phyloP scores from a whole-genome alignment of 495 filamentous ascomycete species.

The Margaritispora aquatica region DNA sequence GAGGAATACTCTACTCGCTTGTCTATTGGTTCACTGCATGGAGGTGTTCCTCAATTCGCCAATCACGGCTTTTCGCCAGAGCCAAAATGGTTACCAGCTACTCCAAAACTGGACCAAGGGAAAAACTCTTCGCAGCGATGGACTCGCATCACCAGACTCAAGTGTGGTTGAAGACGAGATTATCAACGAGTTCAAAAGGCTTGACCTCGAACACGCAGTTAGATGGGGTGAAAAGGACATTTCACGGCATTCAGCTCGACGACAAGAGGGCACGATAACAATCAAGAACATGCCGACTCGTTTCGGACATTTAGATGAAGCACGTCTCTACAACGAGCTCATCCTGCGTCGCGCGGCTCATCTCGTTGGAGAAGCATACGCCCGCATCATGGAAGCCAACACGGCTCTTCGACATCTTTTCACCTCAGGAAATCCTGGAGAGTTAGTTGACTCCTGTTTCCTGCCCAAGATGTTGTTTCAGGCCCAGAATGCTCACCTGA shows the following conservation, averaged over 20 bases:
- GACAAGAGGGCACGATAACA: slow-evolving; percentile 1
- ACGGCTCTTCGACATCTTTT: background rate
- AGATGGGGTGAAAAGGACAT: slow-evolving; percentile 2
- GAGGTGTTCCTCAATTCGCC: slow-evolving; percentile 6
- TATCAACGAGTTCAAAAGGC: slow-evolving; percentile 1
- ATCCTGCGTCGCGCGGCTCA: background rate
- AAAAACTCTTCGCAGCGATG: background rate
- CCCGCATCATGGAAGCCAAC: slow-evolving; percentile 1
- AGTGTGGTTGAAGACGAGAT: slow-evolving; percentile 7
- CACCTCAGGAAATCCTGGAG: background rate
- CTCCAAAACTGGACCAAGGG: background rate
- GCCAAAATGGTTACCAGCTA: slow-evolving; percentile 1
- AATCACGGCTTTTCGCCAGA: slow-evolving; percentile 6
- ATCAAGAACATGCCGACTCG: slow-evolving; percentile 4
- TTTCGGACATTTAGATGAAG: background rate
- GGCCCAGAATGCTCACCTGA: background rate
- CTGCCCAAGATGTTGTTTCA: background rate
- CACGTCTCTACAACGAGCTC: slow-evolving; percentile 4
- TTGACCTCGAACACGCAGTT: slow-evolving; percentile 3
- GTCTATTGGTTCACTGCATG: slow-evolving; percentile 6
- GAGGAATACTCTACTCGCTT: slow-evolving; percentile 1
- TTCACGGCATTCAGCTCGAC: background rate
- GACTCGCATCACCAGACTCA: slow-evolving; percentile 3
- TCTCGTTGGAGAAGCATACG: slow-evolving; percentile 3
- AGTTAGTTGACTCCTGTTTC: slow-evolving; percentile 1